These are phyloP conservation scores for Cornus controversa DNA, from an alignment of 148 eudicot genomes.

Conservation along the genomic window DNA sequence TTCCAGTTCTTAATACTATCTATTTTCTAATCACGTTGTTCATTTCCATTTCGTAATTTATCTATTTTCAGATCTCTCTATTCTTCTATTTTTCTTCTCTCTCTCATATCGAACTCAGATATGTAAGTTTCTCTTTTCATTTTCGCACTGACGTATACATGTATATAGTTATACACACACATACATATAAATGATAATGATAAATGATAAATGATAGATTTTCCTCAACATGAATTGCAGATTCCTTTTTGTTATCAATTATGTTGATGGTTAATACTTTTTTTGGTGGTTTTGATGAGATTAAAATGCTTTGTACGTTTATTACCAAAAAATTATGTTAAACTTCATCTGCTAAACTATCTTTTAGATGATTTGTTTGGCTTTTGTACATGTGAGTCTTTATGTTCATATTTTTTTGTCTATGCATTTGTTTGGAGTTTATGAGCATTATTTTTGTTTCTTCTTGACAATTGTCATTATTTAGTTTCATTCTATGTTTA, in stretches of 20 bases:
- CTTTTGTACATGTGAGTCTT: not conserved
- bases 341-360: not conserved
- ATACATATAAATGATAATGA: not conserved
- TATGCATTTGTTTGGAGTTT: not conserved
- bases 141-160: not conserved
- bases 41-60: not conserved
- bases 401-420: not conserved
- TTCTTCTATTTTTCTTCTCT: not conserved
- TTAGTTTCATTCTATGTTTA: not conserved
- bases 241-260: not conserved
- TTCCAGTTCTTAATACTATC: not conserved
- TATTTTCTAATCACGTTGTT: not conserved
- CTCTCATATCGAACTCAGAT: conserved; percentile 1
- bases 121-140: conserved; percentile 8
- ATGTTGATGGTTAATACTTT: not conserved
- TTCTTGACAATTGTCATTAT: not conserved
- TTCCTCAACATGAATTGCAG: not conserved
- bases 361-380: not conserved
- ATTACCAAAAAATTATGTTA: not conserved
- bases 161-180: too few relatives aligned
- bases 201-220: not conserved
- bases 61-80: not conserved
- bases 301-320: not conserved
- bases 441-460: not conserved
- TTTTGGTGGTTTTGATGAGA: not conserved